These are phyloP conservation scores for Stagonosporopsis cucurbitacearum DNA, from an alignment of 2,329 filamentous ascomycete genomes.

Conservation along the genomic window DNA sequence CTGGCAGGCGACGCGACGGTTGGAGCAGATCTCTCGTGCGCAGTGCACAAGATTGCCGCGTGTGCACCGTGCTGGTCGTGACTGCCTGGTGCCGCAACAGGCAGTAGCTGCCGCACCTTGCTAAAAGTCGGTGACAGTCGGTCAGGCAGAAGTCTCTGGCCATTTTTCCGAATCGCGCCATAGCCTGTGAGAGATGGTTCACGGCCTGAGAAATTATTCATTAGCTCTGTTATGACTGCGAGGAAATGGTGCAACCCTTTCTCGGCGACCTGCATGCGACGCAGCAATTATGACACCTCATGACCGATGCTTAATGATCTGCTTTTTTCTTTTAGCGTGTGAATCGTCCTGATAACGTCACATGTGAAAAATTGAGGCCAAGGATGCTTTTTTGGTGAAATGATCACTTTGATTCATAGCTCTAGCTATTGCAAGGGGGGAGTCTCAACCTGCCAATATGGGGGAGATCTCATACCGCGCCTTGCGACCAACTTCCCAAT, in stretches of 20 bases:
- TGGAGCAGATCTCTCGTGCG: conserved; percentile 19
- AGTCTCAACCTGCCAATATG: conserved; percentile 32
- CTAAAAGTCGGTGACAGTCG: conserved; percentile 19
- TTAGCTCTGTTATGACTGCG: background rate
- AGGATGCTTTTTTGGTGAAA: conserved; percentile 18
- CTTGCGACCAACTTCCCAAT: conserved; percentile 16
- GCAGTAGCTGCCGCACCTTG: conserved; percentile 14
- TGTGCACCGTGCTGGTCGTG: conserved; percentile 8
- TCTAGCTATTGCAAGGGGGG: conserved; percentile 32
- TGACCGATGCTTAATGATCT: conserved; percentile 19
- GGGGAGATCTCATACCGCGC: conserved; percentile 35
- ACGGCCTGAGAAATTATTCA: background rate
- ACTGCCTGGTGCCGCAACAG: conserved; percentile 13
- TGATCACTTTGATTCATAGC: conserved; percentile 31
- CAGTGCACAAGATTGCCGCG: conserved; percentile 5
- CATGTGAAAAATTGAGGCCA: conserved; percentile 17
- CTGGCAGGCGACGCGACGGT: conserved; percentile 24
- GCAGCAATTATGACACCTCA: conserved; percentile 8
- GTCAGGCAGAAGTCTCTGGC: conserved; percentile 14
- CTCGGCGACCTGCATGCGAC: conserved; percentile 13
- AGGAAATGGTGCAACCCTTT: background rate
- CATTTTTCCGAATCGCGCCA: conserved; percentile 7
- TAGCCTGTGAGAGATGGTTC: conserved; percentile 1
- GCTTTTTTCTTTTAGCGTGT: conserved; percentile 24
- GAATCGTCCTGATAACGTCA: conserved; percentile 26